A percentile compares a stretch with the other conserved stretches of the same genome.
Evolutionary conservation across 257 asterid genomes (phyloP).

Genomic region (Catharanthus roseus): DNA sequence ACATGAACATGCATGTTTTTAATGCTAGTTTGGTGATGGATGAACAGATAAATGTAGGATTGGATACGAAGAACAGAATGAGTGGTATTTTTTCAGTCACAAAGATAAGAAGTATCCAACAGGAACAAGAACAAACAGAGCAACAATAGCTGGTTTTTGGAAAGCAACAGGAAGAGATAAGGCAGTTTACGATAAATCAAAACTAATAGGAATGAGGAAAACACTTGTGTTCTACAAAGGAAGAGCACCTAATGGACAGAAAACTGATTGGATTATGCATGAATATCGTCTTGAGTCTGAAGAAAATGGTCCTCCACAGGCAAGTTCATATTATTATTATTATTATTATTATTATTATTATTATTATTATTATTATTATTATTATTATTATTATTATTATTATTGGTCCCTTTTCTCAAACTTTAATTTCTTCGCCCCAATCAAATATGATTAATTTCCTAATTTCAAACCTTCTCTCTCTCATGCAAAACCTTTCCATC

Average conservation of each 20-base stretch:
- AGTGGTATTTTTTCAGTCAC: slow-evolving; percentile 70
- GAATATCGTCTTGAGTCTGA: slow-evolving; percentile 60
- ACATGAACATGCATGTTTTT: no score
- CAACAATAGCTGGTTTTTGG: slow-evolving; percentile 74
- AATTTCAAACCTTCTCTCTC: not conserved
- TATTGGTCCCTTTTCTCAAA: not conserved
- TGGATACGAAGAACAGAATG: slow-evolving; percentile 65
- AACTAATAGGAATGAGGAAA: slow-evolving; percentile 68
- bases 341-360: no score
- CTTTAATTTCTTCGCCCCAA: not conserved
- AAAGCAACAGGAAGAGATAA: slow-evolving; percentile 73
- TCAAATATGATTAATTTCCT: not conserved
- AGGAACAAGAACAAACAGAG: slow-evolving; percentile 65
- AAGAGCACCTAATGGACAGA: slow-evolving; percentile 67
- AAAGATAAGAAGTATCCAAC: slow-evolving; percentile 69
- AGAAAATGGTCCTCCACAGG: slow-evolving; percentile 65
- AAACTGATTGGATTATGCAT: slow-evolving; percentile 73
- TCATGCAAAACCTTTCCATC: no score
- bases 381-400: no score
- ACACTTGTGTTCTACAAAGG: slow-evolving; percentile 74
- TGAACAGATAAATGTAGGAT: slow-evolving; percentile 55
- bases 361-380: no score
- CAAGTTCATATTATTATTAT: no score
- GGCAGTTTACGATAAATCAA: slow-evolving; percentile 43
- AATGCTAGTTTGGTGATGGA: no score